phyloP scores from a whole-genome alignment of 345 rosid species.

The Moricandia moricandioides region DNA sequence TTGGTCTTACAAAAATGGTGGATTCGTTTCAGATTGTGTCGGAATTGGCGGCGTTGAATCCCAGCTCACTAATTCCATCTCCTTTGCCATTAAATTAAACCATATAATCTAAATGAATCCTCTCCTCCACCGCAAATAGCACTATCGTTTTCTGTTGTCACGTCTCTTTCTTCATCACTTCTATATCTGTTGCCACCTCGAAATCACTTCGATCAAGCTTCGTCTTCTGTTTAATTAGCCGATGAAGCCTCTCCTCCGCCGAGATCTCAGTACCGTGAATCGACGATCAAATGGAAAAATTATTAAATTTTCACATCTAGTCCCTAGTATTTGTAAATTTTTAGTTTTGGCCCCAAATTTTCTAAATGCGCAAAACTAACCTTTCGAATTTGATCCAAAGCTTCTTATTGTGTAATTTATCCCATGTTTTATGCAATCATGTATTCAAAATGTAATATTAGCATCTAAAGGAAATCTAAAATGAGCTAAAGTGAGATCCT shows the following conservation, averaged over 20 bases:
- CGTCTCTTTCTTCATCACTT: background rate
- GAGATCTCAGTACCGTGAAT: too few species aligned
- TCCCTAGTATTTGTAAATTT: background rate
- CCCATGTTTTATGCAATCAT: background rate
- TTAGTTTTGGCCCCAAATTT: background rate
- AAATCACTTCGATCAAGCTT: background rate
- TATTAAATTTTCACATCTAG: background rate
- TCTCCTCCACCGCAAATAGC: too few species aligned
- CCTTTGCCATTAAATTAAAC: too few species aligned
- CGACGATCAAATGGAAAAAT: too few species aligned
- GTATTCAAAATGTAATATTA: background rate
- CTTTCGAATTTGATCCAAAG: background rate
- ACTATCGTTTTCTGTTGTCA: background rate
- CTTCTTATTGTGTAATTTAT: background rate
- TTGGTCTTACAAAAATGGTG: too few species aligned
- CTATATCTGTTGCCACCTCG: background rate
- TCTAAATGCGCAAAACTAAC: background rate
- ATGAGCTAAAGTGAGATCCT: too few species aligned
- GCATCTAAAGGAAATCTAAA: background rate
- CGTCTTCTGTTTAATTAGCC: too few species aligned
- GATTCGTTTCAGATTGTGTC: too few species aligned
- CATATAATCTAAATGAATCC: too few species aligned
- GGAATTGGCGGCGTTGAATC: too few species aligned
- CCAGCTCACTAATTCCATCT: too few species aligned
- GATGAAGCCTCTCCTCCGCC: too few species aligned